Evolutionary conservation across 306 rosid species (phyloP).

Genomic region (Crataegus laevigata): DNA sequence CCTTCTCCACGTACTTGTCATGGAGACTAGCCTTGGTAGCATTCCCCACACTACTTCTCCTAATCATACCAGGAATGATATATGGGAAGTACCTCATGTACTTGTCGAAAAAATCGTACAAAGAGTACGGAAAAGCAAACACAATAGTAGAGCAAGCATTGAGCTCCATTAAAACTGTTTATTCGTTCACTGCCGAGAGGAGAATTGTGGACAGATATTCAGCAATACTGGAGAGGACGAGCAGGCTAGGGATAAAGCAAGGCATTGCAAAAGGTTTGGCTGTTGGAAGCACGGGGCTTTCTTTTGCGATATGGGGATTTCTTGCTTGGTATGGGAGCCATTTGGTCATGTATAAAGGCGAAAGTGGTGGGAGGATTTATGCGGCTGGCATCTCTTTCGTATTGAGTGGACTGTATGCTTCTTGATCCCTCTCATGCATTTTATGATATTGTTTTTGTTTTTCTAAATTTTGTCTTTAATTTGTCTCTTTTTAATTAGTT

Average conservation of each 20-base stretch:
- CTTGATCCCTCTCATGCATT: background rate
- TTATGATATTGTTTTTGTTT: background rate
- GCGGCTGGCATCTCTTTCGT: constrained; percentile 85
- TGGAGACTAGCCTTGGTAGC: constrained; percentile 80
- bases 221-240: constrained; percentile 48
- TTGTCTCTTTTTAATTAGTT: background rate
- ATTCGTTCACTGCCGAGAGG: constrained; percentile 84
- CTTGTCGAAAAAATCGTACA: constrained; percentile 41
- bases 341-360: constrained; percentile 80
- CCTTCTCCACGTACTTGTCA: constrained; percentile 66
- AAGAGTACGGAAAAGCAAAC: constrained; percentile 68
- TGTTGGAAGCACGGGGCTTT: constrained; percentile 75
- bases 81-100: constrained; percentile 75
- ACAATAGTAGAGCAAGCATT: constrained; percentile 67
- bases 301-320: constrained; percentile 84
- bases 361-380: constrained; percentile 87
- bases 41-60: constrained; percentile 65
- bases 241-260: constrained; percentile 74
- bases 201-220: constrained; percentile 55
- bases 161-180: constrained; percentile 69
- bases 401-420: constrained; percentile 77
- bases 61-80: constrained; percentile 80
- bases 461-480: background rate
- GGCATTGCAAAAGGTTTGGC: constrained; percentile 89
- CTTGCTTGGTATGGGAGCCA: constrained; percentile 98